A percentile compares a stretch with the other conserved stretches of the same genome.
Evolutionary conservation across 176 grass and related monocot genomes (phyloP).

Genomic region (Cenchrus purpureus): DNA sequence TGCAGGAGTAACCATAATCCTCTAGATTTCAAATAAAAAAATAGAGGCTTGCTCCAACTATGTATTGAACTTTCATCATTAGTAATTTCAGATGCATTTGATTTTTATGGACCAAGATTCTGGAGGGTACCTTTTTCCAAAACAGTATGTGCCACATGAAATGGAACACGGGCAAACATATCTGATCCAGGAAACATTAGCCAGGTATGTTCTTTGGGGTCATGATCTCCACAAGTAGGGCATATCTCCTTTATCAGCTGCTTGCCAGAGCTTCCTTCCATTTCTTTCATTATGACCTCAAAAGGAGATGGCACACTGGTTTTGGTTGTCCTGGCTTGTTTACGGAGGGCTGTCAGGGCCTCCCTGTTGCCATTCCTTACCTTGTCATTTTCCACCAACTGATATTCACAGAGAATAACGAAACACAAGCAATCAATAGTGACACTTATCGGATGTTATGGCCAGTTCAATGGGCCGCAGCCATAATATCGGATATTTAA

Average conservation of each 20-base stretch:
- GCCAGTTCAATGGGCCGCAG: no score
- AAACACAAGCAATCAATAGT: slow-evolving; percentile 1
- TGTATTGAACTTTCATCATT: no score
- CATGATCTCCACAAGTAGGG: slow-evolving; percentile 69
- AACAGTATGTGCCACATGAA: slow-evolving; percentile 81
- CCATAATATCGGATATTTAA: background rate
- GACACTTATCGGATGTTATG: background rate
- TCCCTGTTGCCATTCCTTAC: slow-evolving; percentile 76
- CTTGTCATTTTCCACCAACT: slow-evolving; percentile 84
- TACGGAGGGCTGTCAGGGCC: slow-evolving; percentile 72
- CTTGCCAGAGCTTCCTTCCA: slow-evolving; percentile 62
- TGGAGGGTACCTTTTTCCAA: slow-evolving; percentile 67
- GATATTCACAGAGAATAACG: slow-evolving; percentile 9
- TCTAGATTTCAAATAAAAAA: no score
- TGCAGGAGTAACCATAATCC: no score
- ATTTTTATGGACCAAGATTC: no score
- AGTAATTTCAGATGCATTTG: no score
- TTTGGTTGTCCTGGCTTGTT: slow-evolving; percentile 74
- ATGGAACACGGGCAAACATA: slow-evolving; percentile 77
- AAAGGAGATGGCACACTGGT: slow-evolving; percentile 79
- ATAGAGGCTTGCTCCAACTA: no score
- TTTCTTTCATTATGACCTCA: slow-evolving; percentile 82
- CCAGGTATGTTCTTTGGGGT: slow-evolving; percentile 76
- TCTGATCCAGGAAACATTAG: slow-evolving; percentile 83
- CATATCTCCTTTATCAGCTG: slow-evolving; percentile 84